Evolutionary conservation across 495 filamentous ascomycete genomes (phyloP).

Genomic region (Geoglossum glabrum): DNA sequence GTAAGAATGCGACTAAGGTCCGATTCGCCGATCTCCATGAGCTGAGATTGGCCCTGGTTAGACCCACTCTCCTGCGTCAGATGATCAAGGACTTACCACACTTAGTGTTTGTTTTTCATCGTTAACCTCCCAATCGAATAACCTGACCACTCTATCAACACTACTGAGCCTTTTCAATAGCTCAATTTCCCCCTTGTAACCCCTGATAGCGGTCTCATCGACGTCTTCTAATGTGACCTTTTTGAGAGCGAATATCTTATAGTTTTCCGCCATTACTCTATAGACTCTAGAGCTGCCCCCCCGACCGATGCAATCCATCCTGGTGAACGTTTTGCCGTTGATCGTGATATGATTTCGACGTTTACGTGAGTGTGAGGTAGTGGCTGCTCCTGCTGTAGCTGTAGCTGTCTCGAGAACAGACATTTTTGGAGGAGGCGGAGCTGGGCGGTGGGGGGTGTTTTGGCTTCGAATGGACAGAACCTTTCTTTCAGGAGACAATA

Average conservation of each 20-base stretch:
- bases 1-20: constrained; percentile 77
- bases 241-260: constrained; percentile 84
- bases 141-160: constrained; percentile 69
- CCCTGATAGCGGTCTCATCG: constrained; percentile 63
- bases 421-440: constrained; percentile 85
- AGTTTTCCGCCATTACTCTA: constrained; percentile 91
- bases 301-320: constrained; percentile 73
- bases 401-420: constrained; percentile 82
- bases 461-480: constrained; percentile 50
- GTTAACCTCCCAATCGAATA: constrained; percentile 89
- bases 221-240: constrained; percentile 75
- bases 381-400: constrained; percentile 56
- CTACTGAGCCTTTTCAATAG: constrained; percentile 61
- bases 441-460: constrained; percentile 68
- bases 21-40: constrained; percentile 98
- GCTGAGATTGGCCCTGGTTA: constrained; percentile 20
- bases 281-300: constrained; percentile 89
- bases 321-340: constrained; percentile 77
- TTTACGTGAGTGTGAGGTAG: constrained; percentile 47
- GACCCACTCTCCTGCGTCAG: not conserved
- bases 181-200: constrained; percentile 95
- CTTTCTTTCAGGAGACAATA: constrained; percentile 37
- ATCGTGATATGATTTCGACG: constrained; percentile 64
- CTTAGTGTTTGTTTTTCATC: constrained; percentile 67
- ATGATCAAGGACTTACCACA: constrained; percentile 34